A percentile compares a stretch with the other conserved stretches of the same genome.
Conservation (phyloP, 2,329 filamentous ascomycete genomes). For the Stemphylium beticola region DNA sequence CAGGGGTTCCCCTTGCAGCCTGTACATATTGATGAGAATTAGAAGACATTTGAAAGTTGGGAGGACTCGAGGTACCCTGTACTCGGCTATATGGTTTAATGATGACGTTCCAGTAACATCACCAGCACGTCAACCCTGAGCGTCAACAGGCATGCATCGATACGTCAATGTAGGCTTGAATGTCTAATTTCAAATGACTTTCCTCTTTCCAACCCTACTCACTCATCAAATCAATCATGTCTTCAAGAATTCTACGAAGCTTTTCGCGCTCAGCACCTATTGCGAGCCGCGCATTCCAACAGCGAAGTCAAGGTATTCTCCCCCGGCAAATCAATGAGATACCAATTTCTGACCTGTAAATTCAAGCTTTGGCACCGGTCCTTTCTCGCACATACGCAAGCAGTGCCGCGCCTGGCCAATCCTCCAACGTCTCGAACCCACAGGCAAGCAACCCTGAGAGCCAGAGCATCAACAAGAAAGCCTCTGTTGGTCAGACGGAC, state of each 20-base stretch:
- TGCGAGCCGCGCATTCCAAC: conserved; percentile 1
- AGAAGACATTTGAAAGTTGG: no score
- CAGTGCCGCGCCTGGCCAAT: conserved; percentile 13
- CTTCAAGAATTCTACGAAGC: conserved; percentile 4
- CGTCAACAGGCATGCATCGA: background rate
- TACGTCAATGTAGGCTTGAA: background rate
- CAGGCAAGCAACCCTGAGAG: conserved; percentile 18
- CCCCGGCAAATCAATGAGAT: fast-evolving
- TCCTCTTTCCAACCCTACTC: background rate
- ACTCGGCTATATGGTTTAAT: conserved; percentile 1
- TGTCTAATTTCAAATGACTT: background rate
- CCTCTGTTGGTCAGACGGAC: conserved; percentile 8
- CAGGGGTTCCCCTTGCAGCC: no score
- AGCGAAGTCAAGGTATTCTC: conserved; percentile 6
- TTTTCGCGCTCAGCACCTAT: conserved; percentile 10
- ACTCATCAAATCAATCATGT: conserved; percentile 1
- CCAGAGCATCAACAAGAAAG: conserved; percentile 19
- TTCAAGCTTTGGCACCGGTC: conserved; percentile 1
- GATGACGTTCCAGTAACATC: conserved; percentile 11
- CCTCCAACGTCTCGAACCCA: conserved; percentile 20
- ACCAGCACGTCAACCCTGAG: conserved; percentile 4
- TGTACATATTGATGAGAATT: background rate
- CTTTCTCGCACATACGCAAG: conserved; percentile 12
- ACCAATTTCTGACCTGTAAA: background rate
- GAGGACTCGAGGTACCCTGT: background rate